phyloP scores from a whole-genome alignment of 2,329 filamentous ascomycete genomes.

The Pseudocercospora pini-densiflorae region DNA sequence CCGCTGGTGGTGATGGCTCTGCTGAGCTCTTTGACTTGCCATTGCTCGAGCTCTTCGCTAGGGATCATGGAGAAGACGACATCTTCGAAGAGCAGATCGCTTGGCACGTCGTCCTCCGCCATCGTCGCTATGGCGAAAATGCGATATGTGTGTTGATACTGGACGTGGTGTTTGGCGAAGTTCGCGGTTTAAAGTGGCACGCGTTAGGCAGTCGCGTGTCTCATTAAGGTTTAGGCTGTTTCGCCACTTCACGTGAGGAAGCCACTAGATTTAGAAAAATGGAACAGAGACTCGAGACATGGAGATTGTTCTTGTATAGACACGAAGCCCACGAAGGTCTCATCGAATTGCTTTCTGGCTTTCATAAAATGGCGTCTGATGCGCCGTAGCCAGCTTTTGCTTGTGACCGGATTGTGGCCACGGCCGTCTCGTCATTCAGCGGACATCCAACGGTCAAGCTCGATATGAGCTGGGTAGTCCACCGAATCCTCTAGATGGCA shows the following conservation, averaged over 20 bases:
- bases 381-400: not conserved
- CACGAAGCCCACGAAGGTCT: not conserved
- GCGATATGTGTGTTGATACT: not conserved
- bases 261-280: not conserved
- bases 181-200: not conserved
- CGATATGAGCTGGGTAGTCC: not conserved
- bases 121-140: not conserved
- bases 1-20: conserved; percentile 52
- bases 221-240: not conserved
- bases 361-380: not conserved
- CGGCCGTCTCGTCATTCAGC: not conserved
- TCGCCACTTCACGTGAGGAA: conserved; percentile 5
- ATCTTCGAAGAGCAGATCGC: conserved; percentile 43
- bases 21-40: conserved; percentile 48
- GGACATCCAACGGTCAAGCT: not conserved
- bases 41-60: conserved; percentile 34
- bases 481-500: not conserved
- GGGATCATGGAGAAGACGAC: conserved; percentile 51
- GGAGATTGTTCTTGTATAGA: not conserved
- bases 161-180: not conserved
- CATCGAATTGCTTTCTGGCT: not conserved
- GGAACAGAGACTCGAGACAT: not conserved
- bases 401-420: not conserved
- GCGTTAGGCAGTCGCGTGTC: conserved; percentile 12
- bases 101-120: conserved; percentile 24